Conservation (phyloP, 2,329 filamentous ascomycete species). For the Fusarium sp. region DNA sequence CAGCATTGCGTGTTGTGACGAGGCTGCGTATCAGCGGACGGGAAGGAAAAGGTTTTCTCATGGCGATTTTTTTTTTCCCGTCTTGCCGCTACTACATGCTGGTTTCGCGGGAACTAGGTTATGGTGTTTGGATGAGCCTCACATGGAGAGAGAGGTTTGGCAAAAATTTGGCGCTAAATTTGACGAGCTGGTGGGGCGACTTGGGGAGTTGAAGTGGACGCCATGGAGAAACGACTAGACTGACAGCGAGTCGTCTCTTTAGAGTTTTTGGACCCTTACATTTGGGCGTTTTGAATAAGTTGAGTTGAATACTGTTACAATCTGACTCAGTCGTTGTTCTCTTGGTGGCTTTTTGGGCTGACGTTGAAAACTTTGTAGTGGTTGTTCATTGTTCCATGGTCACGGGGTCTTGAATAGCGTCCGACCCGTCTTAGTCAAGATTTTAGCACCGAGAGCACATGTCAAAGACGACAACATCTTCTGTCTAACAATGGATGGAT, state of each 20-base stretch:
- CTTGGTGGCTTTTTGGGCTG: not conserved
- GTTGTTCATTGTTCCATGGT: slow-evolving; percentile 24
- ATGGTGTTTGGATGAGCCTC: slow-evolving; percentile 15
- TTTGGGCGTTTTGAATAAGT: not conserved
- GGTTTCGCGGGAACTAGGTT: slow-evolving; percentile 2
- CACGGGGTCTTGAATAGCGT: slow-evolving; percentile 18
- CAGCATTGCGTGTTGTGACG: slow-evolving; percentile 16
- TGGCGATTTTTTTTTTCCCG: slow-evolving; percentile 17
- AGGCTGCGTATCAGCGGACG: slow-evolving; percentile 20
- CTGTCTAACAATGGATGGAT: not conserved
- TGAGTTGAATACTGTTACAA: not conserved
- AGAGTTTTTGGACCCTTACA: not conserved
- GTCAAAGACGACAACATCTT: slow-evolving; percentile 6
- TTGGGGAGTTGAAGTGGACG: too few relatives aligned
- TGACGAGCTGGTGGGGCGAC: not conserved
- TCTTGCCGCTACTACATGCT: slow-evolving; percentile 10
- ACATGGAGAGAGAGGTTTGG: slow-evolving; percentile 8
- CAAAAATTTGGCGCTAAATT: slow-evolving; percentile 42
- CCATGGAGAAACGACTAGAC: not conserved
- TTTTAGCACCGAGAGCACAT: slow-evolving; percentile 35
- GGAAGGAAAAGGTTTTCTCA: slow-evolving; percentile 34
- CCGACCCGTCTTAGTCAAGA: not conserved
- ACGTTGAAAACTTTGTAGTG: not conserved
- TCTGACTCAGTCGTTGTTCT: not conserved
- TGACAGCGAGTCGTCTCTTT: not conserved